Base-by-base conservation (phyloP, 2,329 filamentous ascomycete genomes). In the Leptographium procerum region DNA sequence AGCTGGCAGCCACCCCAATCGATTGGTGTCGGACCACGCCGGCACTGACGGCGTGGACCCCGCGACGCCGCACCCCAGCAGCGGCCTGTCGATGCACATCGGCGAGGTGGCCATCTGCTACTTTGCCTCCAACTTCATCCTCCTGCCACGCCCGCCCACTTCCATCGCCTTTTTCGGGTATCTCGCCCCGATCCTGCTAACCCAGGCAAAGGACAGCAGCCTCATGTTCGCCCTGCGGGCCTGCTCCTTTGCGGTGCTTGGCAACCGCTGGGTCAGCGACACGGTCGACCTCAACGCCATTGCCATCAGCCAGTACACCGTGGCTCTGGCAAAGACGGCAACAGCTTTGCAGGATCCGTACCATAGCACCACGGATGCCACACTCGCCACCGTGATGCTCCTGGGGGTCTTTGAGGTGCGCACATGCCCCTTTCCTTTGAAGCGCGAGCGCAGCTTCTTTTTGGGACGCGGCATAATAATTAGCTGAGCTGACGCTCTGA, bases 331-430 rank as follows among this genome's bases (percentile, higher is more conserved):
- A 1, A 71, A 73, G 11, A 80, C 79, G 0, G 81, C 81, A 60
- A 63, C 70, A 0, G 81, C 82, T 3, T 70, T 86, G 19, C 71
- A 75, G 60, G 75, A 82, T 57, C 75, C 77, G 0, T 71, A 72
- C 16, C 66, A 70, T 55, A 76, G 77, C 59, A 78, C 73, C 59
- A 71, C 76, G n/a, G 83, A 86, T 64, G 73, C 76, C 9, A 84
- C 82, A 0, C 65, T 86, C 11, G 82, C 80, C 4, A 75, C 82
- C 1, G 80, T 85, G 24, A 69, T 86, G 29, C 69, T 86, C 59
- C 66, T 86, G 31, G 80, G 81, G 0, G 70, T 85, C 28, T 86
- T 82, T 62, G 83, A 86, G 71, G 75, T 77, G n/a, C n/a, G n/a
- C n/a, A 61, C 51, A 51, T 48, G 22, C 3, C 6, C 40, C 9